Conservation (phyloP, 2,329 filamentous ascomycete species). For the Xylaria sp. region DNA sequence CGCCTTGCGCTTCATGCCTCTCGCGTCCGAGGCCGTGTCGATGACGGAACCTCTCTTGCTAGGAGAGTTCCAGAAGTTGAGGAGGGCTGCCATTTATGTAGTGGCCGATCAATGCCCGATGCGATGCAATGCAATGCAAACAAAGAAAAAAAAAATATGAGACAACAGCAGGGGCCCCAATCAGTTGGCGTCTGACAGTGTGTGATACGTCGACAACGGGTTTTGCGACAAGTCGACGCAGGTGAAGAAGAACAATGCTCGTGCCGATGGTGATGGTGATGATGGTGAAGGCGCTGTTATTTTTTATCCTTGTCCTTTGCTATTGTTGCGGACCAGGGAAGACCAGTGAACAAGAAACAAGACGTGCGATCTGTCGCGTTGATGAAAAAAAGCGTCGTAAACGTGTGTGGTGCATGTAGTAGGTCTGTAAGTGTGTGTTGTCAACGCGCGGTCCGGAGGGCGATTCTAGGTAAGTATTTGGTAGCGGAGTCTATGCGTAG, state of each 20-base stretch:
- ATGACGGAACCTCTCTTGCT: constrained; percentile 29
- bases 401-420: not conserved
- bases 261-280: not conserved
- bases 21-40: constrained; percentile 30
- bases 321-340: not conserved
- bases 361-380: not conserved
- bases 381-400: not conserved
- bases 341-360: not conserved
- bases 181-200: constrained; percentile 17
- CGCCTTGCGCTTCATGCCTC: constrained; percentile 47
- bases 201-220: constrained; percentile 11
- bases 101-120: constrained; percentile 8
- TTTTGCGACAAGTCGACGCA: constrained; percentile 5
- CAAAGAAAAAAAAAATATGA: constrained; percentile 14
- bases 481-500: constrained; percentile 3
- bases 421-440: constrained; percentile 19
- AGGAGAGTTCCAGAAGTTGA: constrained; percentile 28
- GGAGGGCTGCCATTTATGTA: constrained; percentile 29
- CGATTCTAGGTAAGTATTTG: not conserved
- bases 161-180: constrained; percentile 7
- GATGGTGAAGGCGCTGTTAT: not conserved
- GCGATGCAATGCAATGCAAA: constrained; percentile 23
- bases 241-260: too few species aligned
- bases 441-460: constrained; percentile 16
- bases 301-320: not conserved